Conservation (phyloP, 2,329 filamentous ascomycete species). For the Colletotrichum euphorbiae region DNA sequence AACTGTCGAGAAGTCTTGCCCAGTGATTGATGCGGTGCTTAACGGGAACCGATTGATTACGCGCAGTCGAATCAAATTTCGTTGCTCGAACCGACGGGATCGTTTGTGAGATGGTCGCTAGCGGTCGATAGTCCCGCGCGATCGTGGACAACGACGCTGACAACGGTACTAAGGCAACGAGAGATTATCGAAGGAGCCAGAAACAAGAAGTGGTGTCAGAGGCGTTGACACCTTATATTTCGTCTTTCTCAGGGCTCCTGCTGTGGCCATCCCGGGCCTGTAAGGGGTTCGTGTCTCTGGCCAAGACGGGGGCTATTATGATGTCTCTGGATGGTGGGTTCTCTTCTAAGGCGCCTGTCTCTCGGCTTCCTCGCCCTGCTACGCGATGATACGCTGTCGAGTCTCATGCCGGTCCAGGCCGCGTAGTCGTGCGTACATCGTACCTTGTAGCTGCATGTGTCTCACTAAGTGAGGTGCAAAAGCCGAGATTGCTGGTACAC, state of each 20-base stretch:
- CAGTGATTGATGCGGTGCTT: background rate
- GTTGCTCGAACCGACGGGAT: background rate
- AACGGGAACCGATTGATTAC: background rate
- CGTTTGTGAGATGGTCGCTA: background rate
- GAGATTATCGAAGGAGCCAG: slow-evolving; percentile 6
- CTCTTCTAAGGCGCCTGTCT: slow-evolving; percentile 1
- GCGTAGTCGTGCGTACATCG: slow-evolving; percentile 1
- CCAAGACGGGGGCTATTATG: background rate
- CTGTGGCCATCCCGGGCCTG: background rate
- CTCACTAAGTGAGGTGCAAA: background rate
- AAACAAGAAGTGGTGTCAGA: background rate
- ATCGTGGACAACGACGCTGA: background rate
- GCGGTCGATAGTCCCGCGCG: background rate
- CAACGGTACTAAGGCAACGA: background rate
- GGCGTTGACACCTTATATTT: slow-evolving; percentile 7
- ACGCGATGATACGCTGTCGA: slow-evolving; percentile 14
- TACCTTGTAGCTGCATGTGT: slow-evolving; percentile 21
- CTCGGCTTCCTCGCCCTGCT: slow-evolving; percentile 11
- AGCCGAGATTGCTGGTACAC: too few relatives aligned
- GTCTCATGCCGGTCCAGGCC: background rate
- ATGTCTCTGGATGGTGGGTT: slow-evolving; percentile 1
- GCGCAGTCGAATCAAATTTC: background rate
- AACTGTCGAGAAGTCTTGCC: background rate
- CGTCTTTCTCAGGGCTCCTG: background rate
- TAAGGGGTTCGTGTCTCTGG: slow-evolving; percentile 12